Evolutionary conservation across 2,329 filamentous ascomycete species (phyloP).

Genomic region (Monosporascus sp.): DNA sequence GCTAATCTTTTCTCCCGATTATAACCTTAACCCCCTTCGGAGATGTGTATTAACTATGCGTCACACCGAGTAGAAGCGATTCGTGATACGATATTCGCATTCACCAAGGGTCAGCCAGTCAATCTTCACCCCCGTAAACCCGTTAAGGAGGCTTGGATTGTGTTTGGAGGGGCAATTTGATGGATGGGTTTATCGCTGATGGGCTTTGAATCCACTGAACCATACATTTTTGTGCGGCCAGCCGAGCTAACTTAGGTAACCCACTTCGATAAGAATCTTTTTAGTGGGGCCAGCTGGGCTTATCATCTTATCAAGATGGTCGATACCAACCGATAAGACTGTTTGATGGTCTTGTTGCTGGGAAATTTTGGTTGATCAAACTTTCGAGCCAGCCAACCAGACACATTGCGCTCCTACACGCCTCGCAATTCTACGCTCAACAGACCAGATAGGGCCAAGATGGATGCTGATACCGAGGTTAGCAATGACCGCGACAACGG

Average conservation of each 20-base stretch:
- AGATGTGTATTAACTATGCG: background rate
- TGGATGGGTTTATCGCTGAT: background rate
- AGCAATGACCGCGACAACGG: slow-evolving; percentile 22
- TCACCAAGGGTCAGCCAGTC: too few species aligned
- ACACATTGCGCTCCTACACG: background rate
- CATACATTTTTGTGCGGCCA: background rate
- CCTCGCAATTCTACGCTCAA: background rate
- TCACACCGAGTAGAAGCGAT: too few species aligned
- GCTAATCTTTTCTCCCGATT: background rate
- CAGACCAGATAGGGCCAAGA: slow-evolving; percentile 4
- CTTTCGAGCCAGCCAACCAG: background rate
- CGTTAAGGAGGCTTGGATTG: background rate
- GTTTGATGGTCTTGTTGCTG: background rate
- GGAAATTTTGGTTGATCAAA: slow-evolving; percentile 13
- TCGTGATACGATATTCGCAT: too few species aligned
- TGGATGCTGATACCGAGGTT: slow-evolving; percentile 22
- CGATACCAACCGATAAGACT: background rate
- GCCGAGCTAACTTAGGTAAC: background rate
- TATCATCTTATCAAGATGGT: background rate
- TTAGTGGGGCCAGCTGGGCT: slow-evolving; percentile 2
- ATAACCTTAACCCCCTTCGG: too few species aligned
- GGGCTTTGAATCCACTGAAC: background rate
- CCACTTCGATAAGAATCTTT: slow-evolving; percentile 5
- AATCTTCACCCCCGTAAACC: background rate
- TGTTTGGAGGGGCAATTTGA: background rate